Conservation (phyloP, 257 asterid genomes). For the Asclepias syriaca region DNA sequence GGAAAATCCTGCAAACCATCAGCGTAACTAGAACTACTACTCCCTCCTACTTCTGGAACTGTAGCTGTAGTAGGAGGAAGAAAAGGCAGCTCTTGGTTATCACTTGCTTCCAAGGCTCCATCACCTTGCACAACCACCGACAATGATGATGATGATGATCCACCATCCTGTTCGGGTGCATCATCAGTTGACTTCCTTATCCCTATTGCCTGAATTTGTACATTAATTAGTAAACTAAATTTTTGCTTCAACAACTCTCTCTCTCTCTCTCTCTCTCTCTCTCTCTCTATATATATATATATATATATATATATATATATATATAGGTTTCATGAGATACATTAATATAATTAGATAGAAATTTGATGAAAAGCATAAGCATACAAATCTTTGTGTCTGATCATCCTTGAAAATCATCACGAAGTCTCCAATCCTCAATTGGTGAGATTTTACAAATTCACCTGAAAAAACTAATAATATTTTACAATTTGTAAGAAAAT, state of each 20-base stretch:
- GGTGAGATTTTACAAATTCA: constrained; percentile 1
- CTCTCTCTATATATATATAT: no score
- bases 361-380: not conserved
- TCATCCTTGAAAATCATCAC: constrained; percentile 9
- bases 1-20: constrained; percentile 13
- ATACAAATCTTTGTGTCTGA: constrained; percentile 4
- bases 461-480: not conserved
- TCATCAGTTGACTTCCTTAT: not conserved
- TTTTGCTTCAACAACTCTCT: no score
- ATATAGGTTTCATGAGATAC: no score
- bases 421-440: constrained; percentile 13
- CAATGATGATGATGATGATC: not conserved
- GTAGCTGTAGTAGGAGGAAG: not conserved
- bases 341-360: no score
- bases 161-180: not conserved
- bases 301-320: no score
- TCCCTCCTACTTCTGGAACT: not conserved
- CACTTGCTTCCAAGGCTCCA: not conserved
- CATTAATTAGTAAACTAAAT: not conserved
- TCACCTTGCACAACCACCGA: no score
- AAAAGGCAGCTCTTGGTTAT: not conserved
- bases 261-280: no score
- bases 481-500: no score
- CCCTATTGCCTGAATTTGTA: constrained; percentile 1
- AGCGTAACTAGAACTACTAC: not conserved